These are phyloP conservation scores for Rhynchospora pubera DNA, from an alignment of 176 grass and related monocot species.

Conservation along the genomic window DNA sequence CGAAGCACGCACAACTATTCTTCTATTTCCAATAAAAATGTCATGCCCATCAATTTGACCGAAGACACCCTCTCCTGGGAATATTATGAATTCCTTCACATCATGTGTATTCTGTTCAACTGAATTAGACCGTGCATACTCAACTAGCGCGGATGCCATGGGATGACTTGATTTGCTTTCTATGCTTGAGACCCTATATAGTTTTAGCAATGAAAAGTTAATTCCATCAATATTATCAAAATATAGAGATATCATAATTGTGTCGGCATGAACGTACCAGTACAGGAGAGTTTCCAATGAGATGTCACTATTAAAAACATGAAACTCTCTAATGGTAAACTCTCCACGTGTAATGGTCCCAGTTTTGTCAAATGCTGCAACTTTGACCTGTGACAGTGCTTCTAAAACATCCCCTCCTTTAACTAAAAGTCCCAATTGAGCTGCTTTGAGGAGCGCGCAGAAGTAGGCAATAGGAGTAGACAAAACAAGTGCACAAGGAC, in stretches of 20 bases:
- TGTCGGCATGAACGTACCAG: slow-evolving; percentile 29
- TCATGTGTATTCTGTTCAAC: slow-evolving; percentile 36
- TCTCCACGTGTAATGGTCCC: slow-evolving; percentile 67
- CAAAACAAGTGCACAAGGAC: slow-evolving; percentile 68
- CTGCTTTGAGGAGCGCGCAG: slow-evolving; percentile 52
- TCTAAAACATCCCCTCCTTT: slow-evolving; percentile 78
- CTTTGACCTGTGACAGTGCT: slow-evolving; percentile 29
- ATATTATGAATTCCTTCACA: slow-evolving; percentile 45
- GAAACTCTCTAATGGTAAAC: slow-evolving; percentile 44
- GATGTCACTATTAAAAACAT: slow-evolving; percentile 18
- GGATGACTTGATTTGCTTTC: slow-evolving; percentile 84
- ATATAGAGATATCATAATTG: background rate
- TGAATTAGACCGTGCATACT: slow-evolving; percentile 38
- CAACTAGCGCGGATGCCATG: slow-evolving; percentile 74
- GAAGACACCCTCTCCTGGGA: slow-evolving; percentile 56
- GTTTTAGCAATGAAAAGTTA: slow-evolving; percentile 1
- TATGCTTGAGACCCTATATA: slow-evolving; percentile 60
- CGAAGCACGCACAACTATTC: slow-evolving; percentile 30
- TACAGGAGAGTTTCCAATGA: slow-evolving; percentile 35
- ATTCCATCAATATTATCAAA: background rate
- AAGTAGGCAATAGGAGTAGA: slow-evolving; percentile 71
- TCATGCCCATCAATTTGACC: slow-evolving; percentile 38
- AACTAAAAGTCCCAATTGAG: slow-evolving; percentile 51
- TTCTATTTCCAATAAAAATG: slow-evolving; percentile 55
- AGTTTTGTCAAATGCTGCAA: slow-evolving; percentile 66